Percentiles rank a stretch among this genome's conserved stretches.
Conservation (phyloP, 306 rosid genomes). For the Biancaea sappan region DNA sequence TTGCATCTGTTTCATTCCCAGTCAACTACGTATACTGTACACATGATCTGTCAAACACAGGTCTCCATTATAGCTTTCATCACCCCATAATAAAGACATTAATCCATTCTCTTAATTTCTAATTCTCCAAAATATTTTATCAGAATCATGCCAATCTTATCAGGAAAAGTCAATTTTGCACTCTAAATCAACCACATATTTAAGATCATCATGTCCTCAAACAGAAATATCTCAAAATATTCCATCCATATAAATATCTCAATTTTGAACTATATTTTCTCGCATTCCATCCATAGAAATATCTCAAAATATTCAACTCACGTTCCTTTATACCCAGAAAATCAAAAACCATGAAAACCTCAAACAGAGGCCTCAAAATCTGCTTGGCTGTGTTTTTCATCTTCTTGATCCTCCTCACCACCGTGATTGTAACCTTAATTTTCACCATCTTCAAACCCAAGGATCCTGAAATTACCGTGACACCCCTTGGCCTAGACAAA, state of each 20-base stretch:
- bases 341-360: conserved; percentile 27
- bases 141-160: conserved; percentile 18
- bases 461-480: conserved; percentile 38
- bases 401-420: conserved; percentile 29
- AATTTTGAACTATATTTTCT: too few species aligned
- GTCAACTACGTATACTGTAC: neutral
- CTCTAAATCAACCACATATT: conserved; percentile 12
- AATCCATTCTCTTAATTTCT: neutral
- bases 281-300: too few species aligned
- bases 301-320: too few species aligned
- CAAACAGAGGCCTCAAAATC: conserved; percentile 38
- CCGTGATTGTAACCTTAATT: conserved; percentile 26
- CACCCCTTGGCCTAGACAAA: conserved; percentile 34
- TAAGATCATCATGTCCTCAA: neutral
- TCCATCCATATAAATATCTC: too few species aligned
- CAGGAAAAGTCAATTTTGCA: neutral
- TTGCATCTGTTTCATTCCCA: neutral
- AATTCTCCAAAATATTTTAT: conserved; percentile 22
- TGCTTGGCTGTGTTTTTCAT: conserved; percentile 26
- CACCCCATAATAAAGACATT: neutral
- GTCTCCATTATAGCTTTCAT: neutral
- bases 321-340: neutral
- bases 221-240: too few species aligned
- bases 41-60: neutral
- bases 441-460: conserved; percentile 51